Percentiles rank a stretch among this genome's conserved stretches.
Conservation (phyloP, 352 stramenopile species). For the Phytopythium oedochilum region DNA sequence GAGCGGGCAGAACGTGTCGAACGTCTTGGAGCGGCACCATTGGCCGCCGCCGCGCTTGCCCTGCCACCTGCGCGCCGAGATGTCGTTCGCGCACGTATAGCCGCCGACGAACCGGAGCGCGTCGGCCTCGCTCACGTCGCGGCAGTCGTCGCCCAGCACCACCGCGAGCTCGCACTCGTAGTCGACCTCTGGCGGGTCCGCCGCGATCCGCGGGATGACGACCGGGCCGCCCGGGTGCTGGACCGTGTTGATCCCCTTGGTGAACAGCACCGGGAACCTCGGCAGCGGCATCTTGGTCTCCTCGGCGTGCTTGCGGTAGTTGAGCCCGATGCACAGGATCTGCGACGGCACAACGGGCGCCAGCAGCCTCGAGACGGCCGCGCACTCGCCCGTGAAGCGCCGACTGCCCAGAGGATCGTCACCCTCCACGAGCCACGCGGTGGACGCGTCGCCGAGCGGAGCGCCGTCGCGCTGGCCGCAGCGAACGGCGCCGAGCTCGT, state of each 20-base stretch:
- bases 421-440: slow-evolving; percentile 49
- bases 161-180: slow-evolving; percentile 91
- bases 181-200: slow-evolving; percentile 71
- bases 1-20: slow-evolving; percentile 90
- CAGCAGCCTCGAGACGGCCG: slow-evolving; percentile 66
- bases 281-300: slow-evolving; percentile 87
- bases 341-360: slow-evolving; percentile 74
- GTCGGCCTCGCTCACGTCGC: slow-evolving; percentile 79
- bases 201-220: slow-evolving; percentile 73
- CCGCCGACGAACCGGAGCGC: slow-evolving; percentile 84
- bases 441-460: slow-evolving; percentile 19
- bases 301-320: slow-evolving; percentile 87
- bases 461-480: slow-evolving; percentile 43
- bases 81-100: slow-evolving; percentile 87
- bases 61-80: slow-evolving; percentile 88
- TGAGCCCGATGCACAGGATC: slow-evolving; percentile 87
- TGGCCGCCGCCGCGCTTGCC: slow-evolving; percentile 81
- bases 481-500: slow-evolving; percentile 44
- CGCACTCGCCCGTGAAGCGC: slow-evolving; percentile 55
- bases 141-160: slow-evolving; percentile 76
- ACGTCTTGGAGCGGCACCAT: slow-evolving; percentile 87
- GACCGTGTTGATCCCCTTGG: slow-evolving; percentile 80
- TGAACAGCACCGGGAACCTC: slow-evolving; percentile 82
- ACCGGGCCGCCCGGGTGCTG: slow-evolving; percentile 74
- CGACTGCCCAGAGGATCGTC: slow-evolving; percentile 64